Base-by-base conservation (phyloP, 2,329 filamentous ascomycete genomes). In the Xylariaceae sp. region DNA sequence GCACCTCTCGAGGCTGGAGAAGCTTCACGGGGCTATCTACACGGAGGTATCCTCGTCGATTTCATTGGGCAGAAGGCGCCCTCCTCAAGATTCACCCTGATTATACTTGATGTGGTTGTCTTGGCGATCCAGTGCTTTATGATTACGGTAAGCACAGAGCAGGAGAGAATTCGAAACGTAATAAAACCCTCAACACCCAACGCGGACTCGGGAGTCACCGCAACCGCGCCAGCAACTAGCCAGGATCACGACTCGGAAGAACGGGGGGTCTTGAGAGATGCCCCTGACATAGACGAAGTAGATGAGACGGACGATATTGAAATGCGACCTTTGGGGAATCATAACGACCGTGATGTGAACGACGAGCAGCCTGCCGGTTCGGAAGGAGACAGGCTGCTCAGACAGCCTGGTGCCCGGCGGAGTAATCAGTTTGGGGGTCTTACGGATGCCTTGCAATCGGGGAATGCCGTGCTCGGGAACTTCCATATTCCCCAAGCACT, bases 21-120 rank as follows among this genome's bases (percentile, higher is more conserved):
- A 62, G 76, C 80, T 36, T 77, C 81, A 55, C 74, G 82, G 49
- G 84, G 84, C 21, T 87, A 87, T 64, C 75, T 86, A 21, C 84
- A 87, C 58, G 85, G 85, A 21, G 85, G 85, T 32, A 73, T 87
- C 47, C 74, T 87, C 21, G 78, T 87, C 61, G 85, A 88, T 64
- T 84, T 88, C 60, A 76, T 88, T 60, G 85, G 85, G 13, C 84
- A 88, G 67, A 79, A 78, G 60, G 80, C 83, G 3, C 80, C 84
- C 1, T 75, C 77, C 1, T 84, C 80, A 21, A 76, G 76, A 58
- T 62, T 80, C 15, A 76, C 79, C 47, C 76, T 86, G 43, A 59
- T 86, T 5, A 62, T 80, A 2, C 68, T 82, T 41, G 85, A 88
- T 65, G 21, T 80, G 6, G 62, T 81, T 29, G 74, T 87, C 7